These are phyloP conservation scores for Aspergillus egyptiacus DNA, from an alignment of 495 filamentous ascomycete genomes.

Conservation along the genomic window DNA sequence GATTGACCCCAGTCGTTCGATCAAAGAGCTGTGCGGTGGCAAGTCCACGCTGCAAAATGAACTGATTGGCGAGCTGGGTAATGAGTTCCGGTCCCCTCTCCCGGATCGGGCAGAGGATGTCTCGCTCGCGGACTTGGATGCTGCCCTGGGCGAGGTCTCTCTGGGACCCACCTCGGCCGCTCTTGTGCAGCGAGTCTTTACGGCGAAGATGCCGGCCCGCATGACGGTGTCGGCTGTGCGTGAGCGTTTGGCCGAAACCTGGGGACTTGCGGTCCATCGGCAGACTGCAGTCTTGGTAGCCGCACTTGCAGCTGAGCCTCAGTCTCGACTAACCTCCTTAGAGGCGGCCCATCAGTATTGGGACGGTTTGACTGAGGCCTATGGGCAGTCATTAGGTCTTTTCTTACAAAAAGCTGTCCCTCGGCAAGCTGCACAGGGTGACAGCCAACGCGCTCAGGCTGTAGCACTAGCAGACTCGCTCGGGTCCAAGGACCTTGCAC, in stretches of 20 bases:
- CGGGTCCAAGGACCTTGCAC: neutral
- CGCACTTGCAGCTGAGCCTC: neutral
- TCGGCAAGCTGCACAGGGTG: neutral
- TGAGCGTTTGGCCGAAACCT: neutral
- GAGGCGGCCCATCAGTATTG: constrained; percentile 4
- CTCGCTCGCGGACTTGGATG: constrained; percentile 20
- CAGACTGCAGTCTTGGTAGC: constrained; percentile 4
- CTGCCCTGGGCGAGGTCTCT: constrained; percentile 84
- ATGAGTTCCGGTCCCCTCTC: constrained; percentile 94
- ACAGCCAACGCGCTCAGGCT: neutral
- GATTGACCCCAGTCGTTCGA: constrained; percentile 44
- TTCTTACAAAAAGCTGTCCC: neutral
- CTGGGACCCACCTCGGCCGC: constrained; percentile 92
- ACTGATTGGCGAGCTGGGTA: constrained; percentile 87
- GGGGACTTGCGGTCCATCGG: constrained; percentile 1
- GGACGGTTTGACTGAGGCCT: constrained; percentile 2
- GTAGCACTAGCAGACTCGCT: neutral
- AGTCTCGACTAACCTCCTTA: neutral
- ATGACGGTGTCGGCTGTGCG: neutral
- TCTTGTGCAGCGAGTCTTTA: constrained; percentile 83
- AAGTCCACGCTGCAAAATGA: constrained; percentile 97
- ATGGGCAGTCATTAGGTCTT: neutral
- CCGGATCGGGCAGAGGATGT: constrained; percentile 93
- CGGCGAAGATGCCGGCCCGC: constrained; percentile 61
- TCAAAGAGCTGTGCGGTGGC: constrained; percentile 95